Evolutionary conservation across 805 yeast species (phyloP).

Genomic region (Saccharomycopsis sp.): DNA sequence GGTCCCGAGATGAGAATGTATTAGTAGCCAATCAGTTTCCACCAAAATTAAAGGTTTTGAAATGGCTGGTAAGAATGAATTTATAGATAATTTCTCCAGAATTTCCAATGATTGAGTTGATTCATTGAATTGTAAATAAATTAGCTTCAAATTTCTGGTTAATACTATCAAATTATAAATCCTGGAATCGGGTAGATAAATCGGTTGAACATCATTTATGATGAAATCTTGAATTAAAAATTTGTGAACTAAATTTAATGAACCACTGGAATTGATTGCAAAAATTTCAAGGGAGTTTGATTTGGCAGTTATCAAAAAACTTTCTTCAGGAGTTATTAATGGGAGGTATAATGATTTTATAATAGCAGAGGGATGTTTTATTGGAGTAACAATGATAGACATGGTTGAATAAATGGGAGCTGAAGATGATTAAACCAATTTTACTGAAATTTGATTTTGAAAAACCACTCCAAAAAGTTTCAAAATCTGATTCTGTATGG

Average conservation of each 20-base stretch:
- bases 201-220: not conserved
- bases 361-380: conserved; percentile 1
- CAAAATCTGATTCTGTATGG: not conserved
- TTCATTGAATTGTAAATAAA: not conserved
- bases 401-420: not conserved
- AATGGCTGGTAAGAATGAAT: conserved; percentile 4
- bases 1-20: not conserved
- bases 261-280: not conserved
- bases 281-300: conserved; percentile 3
- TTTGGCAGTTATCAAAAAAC: not conserved
- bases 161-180: not conserved
- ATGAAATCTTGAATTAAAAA: conserved; percentile 1
- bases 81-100: not conserved
- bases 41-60: not conserved
- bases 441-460: too few relatives aligned
- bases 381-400: conserved; percentile 1
- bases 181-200: not conserved
- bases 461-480: not conserved
- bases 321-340: not conserved
- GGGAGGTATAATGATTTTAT: conserved; percentile 2
- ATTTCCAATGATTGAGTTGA: not conserved
- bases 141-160: conserved; percentile 1
- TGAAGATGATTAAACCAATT: too few relatives aligned
- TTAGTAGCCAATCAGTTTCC: not conserved
- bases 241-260: not conserved